Base-by-base conservation (phyloP, 441 rosid genomes). In the Aquilaria agallochum region DNA sequence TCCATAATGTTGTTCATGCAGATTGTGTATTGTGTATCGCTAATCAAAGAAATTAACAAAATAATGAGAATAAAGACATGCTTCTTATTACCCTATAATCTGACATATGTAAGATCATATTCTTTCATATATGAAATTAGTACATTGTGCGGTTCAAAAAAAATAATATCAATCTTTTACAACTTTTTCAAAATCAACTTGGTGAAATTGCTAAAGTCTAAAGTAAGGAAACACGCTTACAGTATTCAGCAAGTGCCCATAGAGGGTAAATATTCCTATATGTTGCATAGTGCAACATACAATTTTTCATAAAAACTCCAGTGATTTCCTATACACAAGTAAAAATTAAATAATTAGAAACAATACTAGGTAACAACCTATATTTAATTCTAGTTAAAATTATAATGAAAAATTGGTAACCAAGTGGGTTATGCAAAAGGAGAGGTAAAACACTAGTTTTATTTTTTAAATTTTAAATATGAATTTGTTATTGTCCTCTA, bases 181-280 rank as follows among this genome's bases (percentile, higher is more conserved):
- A 40, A 10, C 45, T 40, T 40, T 20, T 40, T 40, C 45, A 40
- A 8, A 40, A 4, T 1, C 9, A 40, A 1, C 9, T 6, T 40
- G 5, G 44, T 40, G 27, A 40, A 40, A 36, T 5, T 40, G 45
- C 9, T 5, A 40, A 8, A 2, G 45, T 63, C 33, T 20, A 75
- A 1, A 73, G 74, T n/a, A 78, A 53, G 9, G 63, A 69, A 40
- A 78, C 74, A n/a, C 59, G 58, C 30, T 59, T 75, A 4, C 75
- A 66, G 57, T 78, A 85, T 48, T 83, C 86, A 2, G 83, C 88
- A 1, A 85, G 78, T 51, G 86, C 91, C 88, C 91, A 83, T 53
- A 85, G 14, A 3, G 91, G 91, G 67, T 68, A 83, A 14, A 77
- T 79, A 51, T 79, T 80, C 64, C 80, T 74, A 20, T 81, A 83